Percentiles rank a stretch among this genome's conserved stretches.
phyloP scores from a whole-genome alignment of 805 yeast species.

The Monosporozyma yasuniensis region DNA sequence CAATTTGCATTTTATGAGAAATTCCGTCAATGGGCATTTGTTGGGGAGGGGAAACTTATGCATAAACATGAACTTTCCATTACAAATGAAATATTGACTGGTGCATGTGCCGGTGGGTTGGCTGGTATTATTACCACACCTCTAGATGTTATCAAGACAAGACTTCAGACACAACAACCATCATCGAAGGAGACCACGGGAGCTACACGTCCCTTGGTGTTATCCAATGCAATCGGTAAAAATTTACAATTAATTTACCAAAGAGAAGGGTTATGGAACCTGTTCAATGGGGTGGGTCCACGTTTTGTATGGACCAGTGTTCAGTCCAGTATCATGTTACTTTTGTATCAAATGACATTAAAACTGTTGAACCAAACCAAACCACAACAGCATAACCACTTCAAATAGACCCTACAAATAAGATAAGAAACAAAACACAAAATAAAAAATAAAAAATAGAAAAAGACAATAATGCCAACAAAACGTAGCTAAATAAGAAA shows the following conservation, averaged over 20 bases:
- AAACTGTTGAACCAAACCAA: constrained; percentile 31
- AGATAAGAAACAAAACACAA: neutral
- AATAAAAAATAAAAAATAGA: too few species aligned
- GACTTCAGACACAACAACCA: constrained; percentile 81
- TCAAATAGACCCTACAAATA: neutral
- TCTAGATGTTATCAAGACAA: constrained; percentile 81
- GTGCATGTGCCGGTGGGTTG: constrained; percentile 92
- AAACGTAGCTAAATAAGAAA: neutral
- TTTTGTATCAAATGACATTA: constrained; percentile 73
- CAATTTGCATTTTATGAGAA: constrained; percentile 94
- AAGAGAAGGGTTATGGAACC: constrained; percentile 68
- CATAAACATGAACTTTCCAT: constrained; percentile 42
- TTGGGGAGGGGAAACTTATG: constrained; percentile 27
- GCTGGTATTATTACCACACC: constrained; percentile 90
- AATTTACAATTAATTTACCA: constrained; percentile 50
- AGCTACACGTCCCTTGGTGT: constrained; percentile 14
- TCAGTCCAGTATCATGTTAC: constrained; percentile 89
- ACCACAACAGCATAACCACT: neutral
- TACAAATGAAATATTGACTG: constrained; percentile 64
- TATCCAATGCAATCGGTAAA: constrained; percentile 37
- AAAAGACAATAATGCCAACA: too few species aligned
- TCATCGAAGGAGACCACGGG: constrained; percentile 2
- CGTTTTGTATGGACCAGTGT: constrained; percentile 93
- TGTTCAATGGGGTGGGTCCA: constrained; percentile 94
- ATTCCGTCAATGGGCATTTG: constrained; percentile 54